Conservation (phyloP, 1,284 basidiomycete species). For the Melanopsichium pennsylvanicum region DNA sequence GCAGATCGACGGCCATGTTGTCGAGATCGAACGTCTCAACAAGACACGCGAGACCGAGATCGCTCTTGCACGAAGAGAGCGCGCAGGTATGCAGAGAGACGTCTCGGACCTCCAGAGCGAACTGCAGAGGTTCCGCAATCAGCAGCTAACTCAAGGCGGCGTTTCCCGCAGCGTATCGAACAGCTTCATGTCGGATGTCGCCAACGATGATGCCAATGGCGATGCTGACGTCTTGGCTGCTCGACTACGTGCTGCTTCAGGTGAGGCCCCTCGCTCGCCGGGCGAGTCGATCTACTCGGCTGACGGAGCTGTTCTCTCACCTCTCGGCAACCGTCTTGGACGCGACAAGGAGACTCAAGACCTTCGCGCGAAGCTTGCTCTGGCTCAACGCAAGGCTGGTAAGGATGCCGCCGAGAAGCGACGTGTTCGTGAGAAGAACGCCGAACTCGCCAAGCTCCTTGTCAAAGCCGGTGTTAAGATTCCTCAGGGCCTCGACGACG, state of each 20-base stretch:
- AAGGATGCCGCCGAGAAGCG: constrained; percentile 60
- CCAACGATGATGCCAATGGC: constrained; percentile 28
- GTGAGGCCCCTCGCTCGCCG: constrained; percentile 36
- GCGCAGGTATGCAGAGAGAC: constrained; percentile 86
- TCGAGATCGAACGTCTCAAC: constrained; percentile 77
- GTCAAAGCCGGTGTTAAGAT: constrained; percentile 50
- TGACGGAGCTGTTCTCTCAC: constrained; percentile 37
- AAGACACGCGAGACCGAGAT: constrained; percentile 89
- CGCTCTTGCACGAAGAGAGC: constrained; percentile 84
- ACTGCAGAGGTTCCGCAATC: constrained; percentile 67
- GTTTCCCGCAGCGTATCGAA: constrained; percentile 45
- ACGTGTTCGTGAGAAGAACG: constrained; percentile 56
- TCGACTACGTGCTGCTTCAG: constrained; percentile 33
- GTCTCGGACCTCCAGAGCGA: constrained; percentile 86
- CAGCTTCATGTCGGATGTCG: constrained; percentile 46
- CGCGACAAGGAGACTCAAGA: constrained; percentile 55
- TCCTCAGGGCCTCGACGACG: constrained; percentile 46
- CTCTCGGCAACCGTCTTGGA: constrained; percentile 38
- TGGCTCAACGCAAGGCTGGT: constrained; percentile 58
- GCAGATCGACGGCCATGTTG: constrained; percentile 79
- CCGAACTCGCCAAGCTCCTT: constrained; percentile 51
- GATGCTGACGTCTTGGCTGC: constrained; percentile 33
- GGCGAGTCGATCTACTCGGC: constrained; percentile 44
- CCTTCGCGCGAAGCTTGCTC: constrained; percentile 55
- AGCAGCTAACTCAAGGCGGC: constrained; percentile 30